Evolutionary conservation across 2,329 filamentous ascomycete genomes (phyloP), one percentile per base, ranked within the genome.

Genomic region (Periconia sp.): DNA sequence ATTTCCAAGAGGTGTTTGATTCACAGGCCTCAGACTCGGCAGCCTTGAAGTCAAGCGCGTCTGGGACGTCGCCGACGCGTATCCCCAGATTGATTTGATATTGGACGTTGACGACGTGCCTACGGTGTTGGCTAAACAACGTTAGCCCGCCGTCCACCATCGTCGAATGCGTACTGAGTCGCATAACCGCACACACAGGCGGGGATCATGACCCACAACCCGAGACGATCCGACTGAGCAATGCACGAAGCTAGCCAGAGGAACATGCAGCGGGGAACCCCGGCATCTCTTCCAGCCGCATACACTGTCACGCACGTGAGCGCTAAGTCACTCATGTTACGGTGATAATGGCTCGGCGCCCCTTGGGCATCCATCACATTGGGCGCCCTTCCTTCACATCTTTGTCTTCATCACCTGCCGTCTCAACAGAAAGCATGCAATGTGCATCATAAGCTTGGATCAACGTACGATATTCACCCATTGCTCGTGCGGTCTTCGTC

Each of bases 211-310:
- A 38, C 36, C 47, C 54, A 55, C 51, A 50, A 44, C 33, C 48
- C 49, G 52, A 53, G 23, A 30, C 44, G 34, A 39, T 24, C 46
- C 29, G 37, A 37, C 42, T 11, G 13, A 32, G 9, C 19, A 25
- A 38, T 38, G 32, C 19, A 18, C 26, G 21, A n/a, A 33, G 50
- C 39, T 48, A 42, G 15, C 38, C 41, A 43, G 35, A 40, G 52
- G 48, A 40, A 48, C 48, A 46, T 56, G 54, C 54, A 52, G 39
- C 62, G 63, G 59, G 63, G 60, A 63, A 60, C 41, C 63, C n/a
- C 63, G 56, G 59, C 36, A 26, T 22, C 26, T 40, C 39, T 45
- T 37, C 37, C 36, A 41, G 31, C 41, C 52, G 57, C 61, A 54
- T 56, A 38, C 34, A 41, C 35, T 13, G 21, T 5, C 28, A 36